Conservation (phyloP, 768 basidiomycete genomes). For the Holtermanniella nyarrowii region DNA sequence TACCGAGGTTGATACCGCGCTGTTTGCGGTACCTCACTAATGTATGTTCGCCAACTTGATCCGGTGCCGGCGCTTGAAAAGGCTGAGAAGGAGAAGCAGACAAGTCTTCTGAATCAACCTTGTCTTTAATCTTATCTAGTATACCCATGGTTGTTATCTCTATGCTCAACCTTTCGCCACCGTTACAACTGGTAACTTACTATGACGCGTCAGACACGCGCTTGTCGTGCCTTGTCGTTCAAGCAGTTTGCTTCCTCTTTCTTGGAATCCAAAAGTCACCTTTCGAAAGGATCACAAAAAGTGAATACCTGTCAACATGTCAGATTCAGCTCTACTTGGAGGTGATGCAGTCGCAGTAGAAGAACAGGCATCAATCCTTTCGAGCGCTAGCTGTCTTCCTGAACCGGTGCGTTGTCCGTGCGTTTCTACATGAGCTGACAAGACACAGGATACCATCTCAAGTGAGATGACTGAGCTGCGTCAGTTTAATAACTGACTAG, state of each 20-base stretch:
- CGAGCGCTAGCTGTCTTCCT: slow-evolving; percentile 19
- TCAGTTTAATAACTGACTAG: not conserved
- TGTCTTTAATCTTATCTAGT: slow-evolving; percentile 35
- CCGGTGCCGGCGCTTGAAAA: not conserved
- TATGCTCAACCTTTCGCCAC: too few species aligned
- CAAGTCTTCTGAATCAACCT: slow-evolving; percentile 5
- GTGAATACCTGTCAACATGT: too few species aligned
- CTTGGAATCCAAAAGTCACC: too few species aligned
- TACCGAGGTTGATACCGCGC: slow-evolving; percentile 72
- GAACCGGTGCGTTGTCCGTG: slow-evolving; percentile 25
- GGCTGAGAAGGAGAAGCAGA: not conserved
- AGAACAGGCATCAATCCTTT: slow-evolving; percentile 35
- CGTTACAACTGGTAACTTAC: too few species aligned
- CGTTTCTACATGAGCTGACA: not conserved
- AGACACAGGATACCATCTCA: slow-evolving; percentile 26
- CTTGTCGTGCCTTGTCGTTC: too few species aligned
- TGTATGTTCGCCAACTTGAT: slow-evolving; percentile 39
- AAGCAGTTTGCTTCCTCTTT: too few species aligned
- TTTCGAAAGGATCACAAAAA: too few species aligned
- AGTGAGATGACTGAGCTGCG: slow-evolving; percentile 13
- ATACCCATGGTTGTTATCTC: slow-evolving; percentile 25
- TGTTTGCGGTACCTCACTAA: slow-evolving; percentile 59
- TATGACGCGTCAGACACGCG: too few species aligned
- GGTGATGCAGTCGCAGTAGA: slow-evolving; percentile 21
- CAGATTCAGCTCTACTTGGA: not conserved